Base-by-base conservation (phyloP, 73 alveolate genomes). In the Breviolum minutum region DNA sequence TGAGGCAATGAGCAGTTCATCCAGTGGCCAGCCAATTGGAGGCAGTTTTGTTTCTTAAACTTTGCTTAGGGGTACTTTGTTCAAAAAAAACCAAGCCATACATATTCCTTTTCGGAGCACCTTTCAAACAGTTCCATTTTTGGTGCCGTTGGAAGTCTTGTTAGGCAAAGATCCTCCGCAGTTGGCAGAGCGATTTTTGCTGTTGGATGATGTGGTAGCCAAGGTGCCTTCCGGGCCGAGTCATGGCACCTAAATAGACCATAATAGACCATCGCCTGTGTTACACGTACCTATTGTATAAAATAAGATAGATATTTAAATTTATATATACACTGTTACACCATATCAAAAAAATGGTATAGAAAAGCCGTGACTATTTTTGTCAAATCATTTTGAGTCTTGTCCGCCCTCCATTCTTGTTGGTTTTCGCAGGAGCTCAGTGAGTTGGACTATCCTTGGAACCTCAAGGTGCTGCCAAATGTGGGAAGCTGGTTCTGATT, bases 401-500 rank as follows among this genome's bases (percentile, higher is more conserved):
- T 74, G 12, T 12, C 60, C 40, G 54, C 54, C 54, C 54, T 40
- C 54, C 64, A 12, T 32, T 29, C 13, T 26, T 79, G 62, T 17
- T 8, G 17, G 91, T 0, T 11, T 27, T 77, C 40, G 81, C 40
- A 71, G 95, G 95, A 88, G 95, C 95, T 88, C 30, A 61, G 86
- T 17, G 95, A 88, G 17, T 54, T 88, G 71, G 95, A 88, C 73
- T 88, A 88, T 62, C 95, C 95, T 29, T 88, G 95, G 95, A 88
- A 88, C 64, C 95, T 88, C 95, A 88, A 88, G 95, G 95, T 48
- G 71, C 54, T 19, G 32, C 7, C 27, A 29, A 11, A 27, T 7
- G 14, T 22, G 63, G 87, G 29, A 1, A 30, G 2, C 63, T 63
- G 63, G 29, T 79, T 79, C 13, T 63, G 87, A 63, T 79, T 24